Base-by-base conservation (phyloP, 2,329 filamentous ascomycete species). In the Sclerotinia subarctica region DNA sequence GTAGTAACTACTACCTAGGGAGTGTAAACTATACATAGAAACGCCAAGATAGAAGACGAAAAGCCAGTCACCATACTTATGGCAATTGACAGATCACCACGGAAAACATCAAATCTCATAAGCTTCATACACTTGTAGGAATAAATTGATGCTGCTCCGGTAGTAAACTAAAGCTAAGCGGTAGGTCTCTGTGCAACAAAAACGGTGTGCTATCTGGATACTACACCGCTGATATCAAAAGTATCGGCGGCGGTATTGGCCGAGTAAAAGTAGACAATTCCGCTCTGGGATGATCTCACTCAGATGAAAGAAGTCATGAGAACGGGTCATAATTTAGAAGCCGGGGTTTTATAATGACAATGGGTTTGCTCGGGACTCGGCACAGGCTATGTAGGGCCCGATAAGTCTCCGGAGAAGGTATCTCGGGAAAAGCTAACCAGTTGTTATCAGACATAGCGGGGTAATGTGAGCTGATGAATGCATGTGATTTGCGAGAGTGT, bases 391-490 rank as follows among this genome's bases (percentile, higher is more conserved):
- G 21, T 26, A 17, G 11, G 26, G 57, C 26, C 44, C 58, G 58
- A 49, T 38, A 26, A 26, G 29, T 35, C 13, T 49, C 21, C 44
- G 44, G 44, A 49, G 13, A 62, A 49, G 21, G 24, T 8, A 17
- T 49, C 26, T 60, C 44, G 19, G 26, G 57, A 60, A 60, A 47
- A 44, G 58, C 44, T 47, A 59, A 59, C 17, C 57, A 21, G 57
- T 46, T 60, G 26, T 47, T 35, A 32, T 35, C 47, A 46, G 57
- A 47, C 21, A 47, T 35, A 35, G 57, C 57, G 57, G 57, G 57
- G 57, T 60, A 60, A 32, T n/a, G 32, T 60, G 57, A 60, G 44
- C 42, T 60, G 57, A 47, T 60, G 21, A 47, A 49, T 24, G 44
- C 58, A 62, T 62, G 58, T 62, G 58, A 62, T 49, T 29, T 49